phyloP scores from a whole-genome alignment of 768 basidiomycete species.

The Leccinum ochraceum region DNA sequence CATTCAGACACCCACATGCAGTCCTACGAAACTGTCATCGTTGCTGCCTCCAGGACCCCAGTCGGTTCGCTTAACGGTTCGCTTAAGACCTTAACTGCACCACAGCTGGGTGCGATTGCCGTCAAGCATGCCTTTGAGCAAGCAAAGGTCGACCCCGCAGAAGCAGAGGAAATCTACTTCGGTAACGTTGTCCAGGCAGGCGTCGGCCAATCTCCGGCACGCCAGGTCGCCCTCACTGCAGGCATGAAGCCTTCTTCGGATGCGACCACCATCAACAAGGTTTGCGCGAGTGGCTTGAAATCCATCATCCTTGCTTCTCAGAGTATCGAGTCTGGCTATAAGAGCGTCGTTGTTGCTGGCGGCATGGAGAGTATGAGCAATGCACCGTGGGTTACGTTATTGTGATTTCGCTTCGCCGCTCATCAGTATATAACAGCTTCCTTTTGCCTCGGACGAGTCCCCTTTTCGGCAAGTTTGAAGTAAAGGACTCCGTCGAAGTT shows the following conservation, averaged over 20 bases:
- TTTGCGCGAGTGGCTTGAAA: slow-evolving; percentile 98
- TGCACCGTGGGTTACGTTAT: slow-evolving; percentile 73
- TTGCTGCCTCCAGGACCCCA: slow-evolving; percentile 91
- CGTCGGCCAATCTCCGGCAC: slow-evolving; percentile 96
- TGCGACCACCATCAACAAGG: slow-evolving; percentile 99
- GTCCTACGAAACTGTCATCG: slow-evolving; percentile 84
- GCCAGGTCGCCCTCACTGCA: slow-evolving; percentile 92
- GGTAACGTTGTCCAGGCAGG: slow-evolving; percentile 98
- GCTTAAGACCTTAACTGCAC: slow-evolving; percentile 85
- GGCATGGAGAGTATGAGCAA: slow-evolving; percentile 99
- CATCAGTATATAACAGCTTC: slow-evolving; percentile 50
- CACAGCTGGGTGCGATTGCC: slow-evolving; percentile 86
- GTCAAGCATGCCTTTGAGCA: slow-evolving; percentile 88
- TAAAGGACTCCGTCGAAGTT: slow-evolving; percentile 83
- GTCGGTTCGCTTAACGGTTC: slow-evolving; percentile 90
- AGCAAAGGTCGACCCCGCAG: slow-evolving; percentile 73
- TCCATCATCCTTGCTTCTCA: slow-evolving; percentile 93
- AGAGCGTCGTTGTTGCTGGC: slow-evolving; percentile 86
- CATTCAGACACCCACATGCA: slow-evolving; percentile 11
- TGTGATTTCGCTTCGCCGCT: slow-evolving; percentile 6
- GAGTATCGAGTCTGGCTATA: slow-evolving; percentile 83
- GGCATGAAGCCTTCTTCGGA: slow-evolving; percentile 85
- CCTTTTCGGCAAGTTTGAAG: slow-evolving; percentile 83
- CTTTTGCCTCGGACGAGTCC: slow-evolving; percentile 81
- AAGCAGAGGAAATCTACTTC: slow-evolving; percentile 95